A percentile compares a stretch with the other conserved stretches of the same genome.
Evolutionary conservation across 768 basidiomycete species (phyloP).

Genomic region (Tricholoma terreum): DNA sequence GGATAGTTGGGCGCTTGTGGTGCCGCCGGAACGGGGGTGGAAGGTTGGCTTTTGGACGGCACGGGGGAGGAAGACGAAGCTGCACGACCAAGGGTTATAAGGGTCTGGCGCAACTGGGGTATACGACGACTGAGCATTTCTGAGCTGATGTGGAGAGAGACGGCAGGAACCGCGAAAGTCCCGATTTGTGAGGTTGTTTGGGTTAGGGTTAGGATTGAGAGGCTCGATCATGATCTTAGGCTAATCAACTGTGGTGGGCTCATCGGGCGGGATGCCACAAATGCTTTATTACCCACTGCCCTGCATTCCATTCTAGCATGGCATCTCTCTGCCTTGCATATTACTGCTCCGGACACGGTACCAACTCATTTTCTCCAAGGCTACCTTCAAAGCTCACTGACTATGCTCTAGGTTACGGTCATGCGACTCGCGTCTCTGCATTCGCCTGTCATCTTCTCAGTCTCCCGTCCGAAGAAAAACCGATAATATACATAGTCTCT

Average conservation of each 20-base stretch:
- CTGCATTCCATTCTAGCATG: slow-evolving; percentile 8
- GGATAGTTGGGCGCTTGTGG: slow-evolving; percentile 83
- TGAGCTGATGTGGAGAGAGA: not conserved
- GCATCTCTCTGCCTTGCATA: slow-evolving; percentile 49
- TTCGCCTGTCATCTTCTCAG: slow-evolving; percentile 58
- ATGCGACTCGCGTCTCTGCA: slow-evolving; percentile 80
- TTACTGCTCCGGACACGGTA: slow-evolving; percentile 77
- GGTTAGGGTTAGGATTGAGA: not conserved
- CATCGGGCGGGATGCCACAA: not conserved
- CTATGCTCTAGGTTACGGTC: slow-evolving; percentile 62
- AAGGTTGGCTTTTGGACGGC: slow-evolving; percentile 24
- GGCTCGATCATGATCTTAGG: too few species aligned
- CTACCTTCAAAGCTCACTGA: not conserved
- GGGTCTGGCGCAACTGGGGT: slow-evolving; percentile 27
- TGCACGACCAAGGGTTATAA: slow-evolving; percentile 27
- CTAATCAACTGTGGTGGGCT: too few species aligned
- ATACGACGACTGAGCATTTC: slow-evolving; percentile 42
- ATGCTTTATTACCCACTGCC: not conserved
- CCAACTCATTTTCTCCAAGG: slow-evolving; percentile 13
- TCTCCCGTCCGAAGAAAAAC: slow-evolving; percentile 35
- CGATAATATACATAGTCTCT: slow-evolving; percentile 62
- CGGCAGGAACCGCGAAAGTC: too few species aligned
- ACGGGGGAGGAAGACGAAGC: slow-evolving; percentile 26
- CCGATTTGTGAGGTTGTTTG: not conserved
- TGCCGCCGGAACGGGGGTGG: slow-evolving; percentile 27